Evolutionary conservation across 306 rosid genomes (phyloP).

Genomic region (Castanea sativa): DNA sequence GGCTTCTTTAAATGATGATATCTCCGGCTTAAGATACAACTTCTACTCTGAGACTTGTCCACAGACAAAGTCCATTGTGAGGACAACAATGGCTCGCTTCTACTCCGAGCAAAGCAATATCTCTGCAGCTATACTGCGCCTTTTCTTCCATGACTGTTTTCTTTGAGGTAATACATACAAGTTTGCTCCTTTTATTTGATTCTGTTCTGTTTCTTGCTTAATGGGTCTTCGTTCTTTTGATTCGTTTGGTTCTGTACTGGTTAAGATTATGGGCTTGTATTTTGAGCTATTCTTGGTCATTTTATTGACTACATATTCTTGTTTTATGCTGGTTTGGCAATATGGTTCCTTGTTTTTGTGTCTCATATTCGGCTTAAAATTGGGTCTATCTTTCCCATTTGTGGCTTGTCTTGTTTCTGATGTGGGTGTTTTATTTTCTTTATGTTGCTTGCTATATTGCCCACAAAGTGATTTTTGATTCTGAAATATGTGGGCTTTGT

Average conservation of each 20-base stretch:
- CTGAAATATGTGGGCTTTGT: neutral
- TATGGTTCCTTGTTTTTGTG: no score
- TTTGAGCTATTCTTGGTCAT: neutral
- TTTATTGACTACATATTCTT: no score
- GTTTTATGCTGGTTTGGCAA: no score
- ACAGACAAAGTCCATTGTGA: slow-evolving; percentile 52
- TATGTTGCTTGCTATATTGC: neutral
- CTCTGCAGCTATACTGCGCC: slow-evolving; percentile 74
- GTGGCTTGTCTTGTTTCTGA: no score
- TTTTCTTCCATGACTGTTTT: slow-evolving; percentile 92
- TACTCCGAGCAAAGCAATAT: slow-evolving; percentile 47
- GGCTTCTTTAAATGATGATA: slow-evolving; percentile 19
- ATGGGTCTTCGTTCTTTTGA: neutral
- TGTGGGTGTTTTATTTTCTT: neutral
- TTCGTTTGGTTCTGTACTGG: neutral
- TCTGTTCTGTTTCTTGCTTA: slow-evolving; percentile 2
- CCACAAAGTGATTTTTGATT: neutral
- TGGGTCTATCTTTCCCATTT: neutral
- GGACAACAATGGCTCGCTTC: slow-evolving; percentile 46
- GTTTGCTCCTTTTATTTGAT: neutral
- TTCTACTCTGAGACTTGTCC: slow-evolving; percentile 64
- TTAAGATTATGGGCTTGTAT: neutral
- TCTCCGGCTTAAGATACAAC: slow-evolving; percentile 46
- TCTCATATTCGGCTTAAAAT: no score
- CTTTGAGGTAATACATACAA: slow-evolving; percentile 39